Evolutionary conservation across 768 basidiomycete genomes (phyloP), one percentile per base, ranked within the genome.

Genomic region (Boletus tomentosulus): DNA sequence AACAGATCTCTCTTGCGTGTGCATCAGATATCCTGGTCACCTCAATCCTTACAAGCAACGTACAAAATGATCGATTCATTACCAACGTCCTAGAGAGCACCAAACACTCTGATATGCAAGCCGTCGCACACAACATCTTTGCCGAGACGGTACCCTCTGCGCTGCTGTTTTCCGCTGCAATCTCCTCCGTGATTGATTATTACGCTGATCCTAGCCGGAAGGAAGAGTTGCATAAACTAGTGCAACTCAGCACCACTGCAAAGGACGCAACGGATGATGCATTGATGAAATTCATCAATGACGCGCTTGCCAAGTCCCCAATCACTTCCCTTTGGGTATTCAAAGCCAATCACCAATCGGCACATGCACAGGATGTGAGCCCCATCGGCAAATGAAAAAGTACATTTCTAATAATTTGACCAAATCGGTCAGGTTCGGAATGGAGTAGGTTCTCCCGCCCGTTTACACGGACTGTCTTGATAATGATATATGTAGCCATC

Each of bases 171-270:
- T 82, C 83, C 1, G 74, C 82, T 48, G 75, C 77, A 11, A 66
- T 87, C 39, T 73, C 79, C 3, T 76, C 79, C 50, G 75, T 85
- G 24, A 72, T 89, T 46, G 73, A 86, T 61, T 85, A 81, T 67
- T 88, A 82, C 59, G 69, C 87, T 13, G 70, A 74, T 10, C 72
- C 74, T 1, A 65, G 63, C 39, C 67, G 68, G 56, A 46, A 65
- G 51, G 46, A 64, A 16, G 73, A 71, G 6, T 39, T 60, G 13
- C 28, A 68, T 24, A 71, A 78, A 33, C 73, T 85, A 30, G 68
- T 76, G 1, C 58, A 55, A 16, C 59, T 80, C 28, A 67, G 69
- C 30, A 53, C 57, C 27, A 60, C 64, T n/a, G 48, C 63, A 6
- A 55, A 62, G 5, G 63, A 71, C 34, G 64, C 59, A 13, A 47